Base-by-base conservation (phyloP, 495 filamentous ascomycete species). In the Penicillium crystallinum region DNA sequence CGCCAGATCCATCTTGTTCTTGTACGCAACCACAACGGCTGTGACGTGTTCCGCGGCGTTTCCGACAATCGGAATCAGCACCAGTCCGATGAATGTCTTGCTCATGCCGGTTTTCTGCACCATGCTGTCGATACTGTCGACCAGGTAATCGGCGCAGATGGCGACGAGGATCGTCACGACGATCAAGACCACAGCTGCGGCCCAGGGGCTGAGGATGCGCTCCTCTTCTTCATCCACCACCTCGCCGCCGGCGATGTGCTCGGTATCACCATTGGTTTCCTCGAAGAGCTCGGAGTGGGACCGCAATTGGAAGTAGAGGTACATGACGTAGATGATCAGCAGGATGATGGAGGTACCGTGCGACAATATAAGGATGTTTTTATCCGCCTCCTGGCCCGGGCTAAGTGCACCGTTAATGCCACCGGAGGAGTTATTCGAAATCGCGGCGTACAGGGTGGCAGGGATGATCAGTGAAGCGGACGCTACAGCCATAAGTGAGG, bases 11-110 rank as follows among this genome's bases (percentile, higher is more conserved):
- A 97, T 98, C 79, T 98, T 98, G 69, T 95, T 80, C 73, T 95
- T 95, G 61, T 86, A 80, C 0, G 93, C 89, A 35, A 97, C 92
- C 25, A 97, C 86, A 34, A 91, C 85, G 11, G 93, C 93, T 7
- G 93, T 97, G 34, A 95, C 91, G 67, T 98, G 93, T 71, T 98
- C 93, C 8, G 93, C 93, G 2, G 93, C 93, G 62, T 98, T 98
- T 52, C 93, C 93, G 30, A 98, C 93, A 64, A 98, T 97, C 22
- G 93, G 93, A 37, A 98, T 87, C 31, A 98, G 78, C 54, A 98
- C 86, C 46, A 98, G 79, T 75, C 93, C 93, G 64, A 97, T 93
- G 67, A 98, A 98, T 3, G 88, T 96, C 66, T 93, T 95, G 75
- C 85, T 91, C 76, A 98, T 91, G 58, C 86, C 83, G 9, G 87